Percentiles rank a stretch among this genome's conserved stretches.
phyloP scores from a whole-genome alignment of 2,329 filamentous ascomycete genomes.

The Scorias spongiosa region DNA sequence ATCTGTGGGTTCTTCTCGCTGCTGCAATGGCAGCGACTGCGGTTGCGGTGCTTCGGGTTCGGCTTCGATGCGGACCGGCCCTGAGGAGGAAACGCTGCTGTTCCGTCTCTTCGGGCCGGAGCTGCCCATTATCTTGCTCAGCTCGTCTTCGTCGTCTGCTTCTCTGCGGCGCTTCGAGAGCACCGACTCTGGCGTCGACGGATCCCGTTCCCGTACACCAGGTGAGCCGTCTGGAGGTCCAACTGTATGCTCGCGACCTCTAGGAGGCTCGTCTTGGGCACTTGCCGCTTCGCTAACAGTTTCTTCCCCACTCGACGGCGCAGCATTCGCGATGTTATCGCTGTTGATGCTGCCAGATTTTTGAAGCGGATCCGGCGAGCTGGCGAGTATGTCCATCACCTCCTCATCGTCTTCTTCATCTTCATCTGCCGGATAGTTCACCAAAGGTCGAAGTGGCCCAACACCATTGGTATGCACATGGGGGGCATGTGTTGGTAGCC shows the following conservation, averaged over 20 bases:
- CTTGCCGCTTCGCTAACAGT: slow-evolving; percentile 11
- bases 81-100: background rate
- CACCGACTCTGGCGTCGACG: slow-evolving; percentile 54
- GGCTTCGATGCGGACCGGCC: slow-evolving; percentile 11
- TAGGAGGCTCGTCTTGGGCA: slow-evolving; percentile 14
- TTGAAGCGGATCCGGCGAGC: slow-evolving; percentile 30
- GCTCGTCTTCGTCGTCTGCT: slow-evolving; percentile 81
- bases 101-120: slow-evolving; percentile 29
- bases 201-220: slow-evolving; percentile 15
- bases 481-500: slow-evolving; percentile 15
- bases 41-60: slow-evolving; percentile 3
- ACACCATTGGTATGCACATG: slow-evolving; percentile 42
- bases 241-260: slow-evolving; percentile 8
- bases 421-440: slow-evolving; percentile 90
- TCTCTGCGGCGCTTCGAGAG: slow-evolving; percentile 83
- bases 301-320: slow-evolving; percentile 2
- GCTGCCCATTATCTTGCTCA: slow-evolving; percentile 57
- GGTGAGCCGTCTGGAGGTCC: slow-evolving; percentile 17
- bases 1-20: slow-evolving; percentile 3
- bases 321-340: slow-evolving; percentile 4
- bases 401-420: slow-evolving; percentile 28
- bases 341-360: slow-evolving; percentile 14
- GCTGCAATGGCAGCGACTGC: slow-evolving; percentile 14
- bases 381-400: slow-evolving; percentile 40
- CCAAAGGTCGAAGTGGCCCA: slow-evolving; percentile 55